Evolutionary conservation across 495 filamentous ascomycete genomes (phyloP), one percentile per base, ranked within the genome.

Genomic region (Aspergillus taichungensis): DNA sequence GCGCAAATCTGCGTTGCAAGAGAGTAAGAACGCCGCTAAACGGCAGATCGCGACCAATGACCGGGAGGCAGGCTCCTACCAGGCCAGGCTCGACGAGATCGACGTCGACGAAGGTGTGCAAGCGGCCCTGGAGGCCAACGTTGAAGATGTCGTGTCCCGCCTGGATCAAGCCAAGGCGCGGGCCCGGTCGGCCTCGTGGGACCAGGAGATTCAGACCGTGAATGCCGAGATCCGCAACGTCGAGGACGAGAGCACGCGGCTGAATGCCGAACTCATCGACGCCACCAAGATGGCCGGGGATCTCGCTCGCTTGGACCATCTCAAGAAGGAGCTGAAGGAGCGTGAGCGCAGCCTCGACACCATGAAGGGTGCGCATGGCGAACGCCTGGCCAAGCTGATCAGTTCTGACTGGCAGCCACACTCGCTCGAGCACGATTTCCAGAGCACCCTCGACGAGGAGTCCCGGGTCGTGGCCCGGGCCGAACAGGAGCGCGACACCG

Each of bases 81-180:
- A 91, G 51, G 66, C 61, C 30, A 80, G 84, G 10, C 64, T 92
- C 7, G 74, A 81, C 51, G 68, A 63, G 6, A 79, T 97, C 40
- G 76, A 83, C 10, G 72, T 88, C 34, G 91, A 95, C 52, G 90
- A 95, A 66, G 90, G 88, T 9, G 74, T 78, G 24, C 83, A 85
- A 56, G 82, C 83, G 29, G 69, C 83, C 4, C 72, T 94, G 9
- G 82, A 89, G 45, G 76, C 82, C 4, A 82, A 82, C 34, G 70
- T 84, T 32, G 76, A 81, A 42, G 87, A 94, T 27, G 71, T 83
- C 5, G 77, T 81, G 49, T 66, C 73, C 4, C 74, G 65, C 36
- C 73, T 95, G 6, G 66, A 71, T 40, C 71, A 75, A 46, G 73
- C 78, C 3, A 87, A 80, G 52, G 67, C 74, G 5, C 74, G 84